Percentiles rank a stretch among this genome's conserved stretches.
Conservation (phyloP, 805 yeast species). For the Candida xiaguanensis region DNA sequence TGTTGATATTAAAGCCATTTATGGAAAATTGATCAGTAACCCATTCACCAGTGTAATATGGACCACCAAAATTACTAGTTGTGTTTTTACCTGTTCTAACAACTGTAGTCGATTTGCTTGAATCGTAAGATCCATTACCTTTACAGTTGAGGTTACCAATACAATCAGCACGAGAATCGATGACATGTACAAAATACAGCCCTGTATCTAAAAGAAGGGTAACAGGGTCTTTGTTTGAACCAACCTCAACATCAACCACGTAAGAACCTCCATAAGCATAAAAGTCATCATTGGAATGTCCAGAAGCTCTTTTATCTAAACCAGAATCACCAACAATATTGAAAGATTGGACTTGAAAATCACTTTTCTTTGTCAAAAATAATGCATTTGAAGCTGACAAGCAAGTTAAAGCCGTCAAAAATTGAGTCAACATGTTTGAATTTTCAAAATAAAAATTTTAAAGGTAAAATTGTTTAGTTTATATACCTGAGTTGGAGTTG, state of each 20-base stretch:
- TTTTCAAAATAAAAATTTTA: too few relatives aligned
- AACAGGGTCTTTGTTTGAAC: background rate
- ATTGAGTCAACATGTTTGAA: background rate
- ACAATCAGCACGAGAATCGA: background rate
- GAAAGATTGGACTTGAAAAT: background rate
- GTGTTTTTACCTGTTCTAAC: background rate
- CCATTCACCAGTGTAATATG: background rate
- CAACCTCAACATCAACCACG: background rate
- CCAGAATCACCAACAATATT: background rate
- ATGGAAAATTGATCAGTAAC: background rate
- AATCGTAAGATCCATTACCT: background rate
- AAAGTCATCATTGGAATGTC: background rate
- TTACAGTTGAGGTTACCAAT: background rate
- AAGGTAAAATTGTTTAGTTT: too few relatives aligned
- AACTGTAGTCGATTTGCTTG: background rate
- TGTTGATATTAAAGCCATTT: background rate
- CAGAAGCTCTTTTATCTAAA: background rate
- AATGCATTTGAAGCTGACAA: background rate
- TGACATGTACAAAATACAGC: background rate
- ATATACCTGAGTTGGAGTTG: too few relatives aligned
- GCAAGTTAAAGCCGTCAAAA: background rate
- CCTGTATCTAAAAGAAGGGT: slow-evolving; percentile 2
- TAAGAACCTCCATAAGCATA: background rate
- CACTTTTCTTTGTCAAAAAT: background rate
- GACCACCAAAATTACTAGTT: background rate